Conservation (phyloP, 202 grass and related monocot genomes). For the Brachypodium distachyon region DNA sequence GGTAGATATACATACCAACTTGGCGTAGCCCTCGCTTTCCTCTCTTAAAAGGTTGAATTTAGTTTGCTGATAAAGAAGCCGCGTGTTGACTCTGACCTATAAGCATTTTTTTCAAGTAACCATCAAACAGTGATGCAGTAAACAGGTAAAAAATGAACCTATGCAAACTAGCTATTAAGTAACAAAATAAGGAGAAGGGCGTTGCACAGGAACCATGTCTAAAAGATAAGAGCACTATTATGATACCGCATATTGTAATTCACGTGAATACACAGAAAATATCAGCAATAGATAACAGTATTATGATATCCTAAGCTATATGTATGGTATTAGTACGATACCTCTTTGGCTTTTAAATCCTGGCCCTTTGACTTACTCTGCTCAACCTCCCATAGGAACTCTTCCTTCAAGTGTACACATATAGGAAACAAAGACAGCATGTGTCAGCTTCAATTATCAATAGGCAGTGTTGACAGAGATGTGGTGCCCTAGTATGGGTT, state of each 20-base stretch:
- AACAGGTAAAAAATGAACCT: background rate
- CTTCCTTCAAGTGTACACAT: slow-evolving; percentile 58
- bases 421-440: slow-evolving; percentile 18
- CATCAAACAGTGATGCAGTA: background rate
- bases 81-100: slow-evolving; percentile 99
- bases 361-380: slow-evolving; percentile 79
- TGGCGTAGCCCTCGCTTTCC: slow-evolving; percentile 98
- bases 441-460: slow-evolving; percentile 21
- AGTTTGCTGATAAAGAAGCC: slow-evolving; percentile 97
- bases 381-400: slow-evolving; percentile 93
- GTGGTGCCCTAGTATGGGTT: background rate
- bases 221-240: background rate
- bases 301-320: background rate
- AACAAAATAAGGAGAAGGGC: background rate
- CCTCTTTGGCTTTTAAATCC: slow-evolving; percentile 94
- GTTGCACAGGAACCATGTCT: background rate
- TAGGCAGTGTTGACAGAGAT: slow-evolving; percentile 7
- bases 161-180: background rate
- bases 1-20: slow-evolving; percentile 63
- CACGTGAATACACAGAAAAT: slow-evolving; percentile 12
- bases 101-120: slow-evolving; percentile 17
- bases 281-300: background rate
- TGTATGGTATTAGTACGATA: slow-evolving; percentile 19
- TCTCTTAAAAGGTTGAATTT: slow-evolving; percentile 97
- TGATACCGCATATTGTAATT: background rate